These are phyloP conservation scores for Fraxinus americana DNA, from an alignment of 257 asterid genomes.

Conservation along the genomic window DNA sequence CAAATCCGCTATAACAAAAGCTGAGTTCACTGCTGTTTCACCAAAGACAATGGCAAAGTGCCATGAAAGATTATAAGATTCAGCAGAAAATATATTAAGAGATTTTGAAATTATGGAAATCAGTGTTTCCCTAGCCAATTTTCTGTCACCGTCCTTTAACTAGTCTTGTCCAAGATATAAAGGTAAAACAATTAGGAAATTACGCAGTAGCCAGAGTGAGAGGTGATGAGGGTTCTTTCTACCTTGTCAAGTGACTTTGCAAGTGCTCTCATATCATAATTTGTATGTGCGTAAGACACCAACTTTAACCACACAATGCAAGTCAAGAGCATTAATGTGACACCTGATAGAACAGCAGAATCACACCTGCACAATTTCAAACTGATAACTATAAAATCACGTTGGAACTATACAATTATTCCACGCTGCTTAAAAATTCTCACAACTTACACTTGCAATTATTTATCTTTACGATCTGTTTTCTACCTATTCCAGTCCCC, in stretches of 20 bases:
- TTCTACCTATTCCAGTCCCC: slow-evolving; percentile 2
- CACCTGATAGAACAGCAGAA: slow-evolving; percentile 92
- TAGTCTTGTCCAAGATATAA: not conserved
- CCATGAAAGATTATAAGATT: not conserved
- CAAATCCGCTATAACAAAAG: not conserved
- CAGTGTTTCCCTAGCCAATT: not conserved
- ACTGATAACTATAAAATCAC: slow-evolving; percentile 24
- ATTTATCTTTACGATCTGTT: not conserved
- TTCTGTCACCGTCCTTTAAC: not conserved
- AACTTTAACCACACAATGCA: slow-evolving; percentile 92
- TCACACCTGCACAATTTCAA: slow-evolving; percentile 70
- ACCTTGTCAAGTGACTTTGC: slow-evolving; percentile 81
- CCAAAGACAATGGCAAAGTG: not conserved
- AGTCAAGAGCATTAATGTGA: slow-evolving; percentile 70
- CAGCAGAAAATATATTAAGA: not conserved
- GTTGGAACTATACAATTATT: slow-evolving; percentile 11
- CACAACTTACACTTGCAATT: slow-evolving; percentile 7
- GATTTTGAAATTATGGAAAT: not conserved
- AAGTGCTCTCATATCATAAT: slow-evolving; percentile 79
- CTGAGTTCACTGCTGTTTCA: not conserved
- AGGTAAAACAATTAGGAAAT: not conserved
- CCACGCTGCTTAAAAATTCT: not conserved
- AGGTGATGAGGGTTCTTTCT: slow-evolving; percentile 16
- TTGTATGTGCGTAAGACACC: slow-evolving; percentile 94
- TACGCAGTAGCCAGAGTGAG: not conserved